Conservation (phyloP, 371 early-diverging fungal genomes). For the Actinomortierella ambigua region DNA sequence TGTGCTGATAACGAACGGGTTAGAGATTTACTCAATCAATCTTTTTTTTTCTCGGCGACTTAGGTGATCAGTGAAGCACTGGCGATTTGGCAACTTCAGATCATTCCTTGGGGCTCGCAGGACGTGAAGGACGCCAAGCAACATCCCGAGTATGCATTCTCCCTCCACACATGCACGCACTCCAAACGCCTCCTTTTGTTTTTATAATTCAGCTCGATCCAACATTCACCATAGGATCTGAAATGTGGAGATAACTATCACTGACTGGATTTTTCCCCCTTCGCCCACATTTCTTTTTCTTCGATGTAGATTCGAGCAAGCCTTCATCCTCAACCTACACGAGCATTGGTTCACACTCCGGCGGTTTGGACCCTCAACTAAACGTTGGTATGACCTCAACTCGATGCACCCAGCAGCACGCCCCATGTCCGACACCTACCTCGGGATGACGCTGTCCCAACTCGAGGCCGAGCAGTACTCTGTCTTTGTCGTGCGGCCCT, state of each 20-base stretch:
- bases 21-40: not conserved
- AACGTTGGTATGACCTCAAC: conserved; percentile 79
- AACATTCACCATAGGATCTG: too few species aligned
- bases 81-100: conserved; percentile 67
- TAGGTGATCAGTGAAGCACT: conserved; percentile 71
- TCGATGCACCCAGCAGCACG: conserved; percentile 55
- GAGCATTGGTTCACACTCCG: conserved; percentile 72
- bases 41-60: not conserved
- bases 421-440: conserved; percentile 68
- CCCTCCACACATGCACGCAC: too few species aligned
- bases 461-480: conserved; percentile 67
- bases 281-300: not conserved
- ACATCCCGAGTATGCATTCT: conserved; percentile 57
- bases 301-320: conserved; percentile 21
- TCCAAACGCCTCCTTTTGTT: too few species aligned
- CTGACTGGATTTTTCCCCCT: not conserved
- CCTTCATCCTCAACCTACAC: conserved; percentile 39
- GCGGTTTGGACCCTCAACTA: conserved; percentile 59
- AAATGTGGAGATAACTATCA: not conserved
- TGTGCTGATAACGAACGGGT: not conserved
- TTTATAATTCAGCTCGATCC: too few species aligned
- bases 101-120: conserved; percentile 61
- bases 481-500: conserved; percentile 47
- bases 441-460: conserved; percentile 67
- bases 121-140: conserved; percentile 51